A percentile compares a stretch with the other conserved stretches of the same genome.
phyloP scores from a whole-genome alignment of 1,139 yeast species.

The Candida pseudocylindracea region DNA sequence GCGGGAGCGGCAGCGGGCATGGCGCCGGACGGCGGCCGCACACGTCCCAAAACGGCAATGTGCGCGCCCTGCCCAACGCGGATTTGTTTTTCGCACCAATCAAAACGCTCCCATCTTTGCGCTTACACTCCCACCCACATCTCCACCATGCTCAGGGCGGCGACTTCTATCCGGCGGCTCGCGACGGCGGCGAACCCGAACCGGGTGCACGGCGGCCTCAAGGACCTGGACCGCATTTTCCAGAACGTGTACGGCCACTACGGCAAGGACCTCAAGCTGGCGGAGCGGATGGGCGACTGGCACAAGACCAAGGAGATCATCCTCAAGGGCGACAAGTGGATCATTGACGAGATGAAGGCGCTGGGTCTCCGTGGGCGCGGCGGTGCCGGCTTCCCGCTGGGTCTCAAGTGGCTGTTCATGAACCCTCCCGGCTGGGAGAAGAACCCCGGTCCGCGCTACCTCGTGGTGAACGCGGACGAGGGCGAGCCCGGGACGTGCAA shows the following conservation, averaged over 20 bases:
- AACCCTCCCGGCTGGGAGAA: constrained; percentile 92
- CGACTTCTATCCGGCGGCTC: constrained; percentile 4
- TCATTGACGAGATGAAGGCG: constrained; percentile 64
- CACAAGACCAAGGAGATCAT: constrained; percentile 71
- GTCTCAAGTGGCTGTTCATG: constrained; percentile 83
- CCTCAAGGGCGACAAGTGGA: constrained; percentile 71
- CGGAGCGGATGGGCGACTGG: constrained; percentile 76
- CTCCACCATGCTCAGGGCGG: background rate
- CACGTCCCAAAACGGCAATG: no score
- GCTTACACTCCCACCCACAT: no score
- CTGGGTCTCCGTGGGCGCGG: constrained; percentile 83
- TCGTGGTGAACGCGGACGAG: constrained; percentile 81
- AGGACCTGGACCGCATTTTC: constrained; percentile 69
- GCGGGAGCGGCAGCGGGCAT: no score
- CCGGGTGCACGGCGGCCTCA: constrained; percentile 50
- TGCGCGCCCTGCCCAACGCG: no score
- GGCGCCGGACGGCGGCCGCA: no score
- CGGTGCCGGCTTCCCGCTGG: constrained; percentile 85
- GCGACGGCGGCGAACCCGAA: constrained; percentile 30
- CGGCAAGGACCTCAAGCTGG: constrained; percentile 53
- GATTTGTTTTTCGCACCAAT: no score
- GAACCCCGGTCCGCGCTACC: constrained; percentile 63
- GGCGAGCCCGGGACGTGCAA: constrained; percentile 91
- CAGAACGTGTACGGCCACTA: constrained; percentile 60
- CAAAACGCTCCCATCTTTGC: no score